phyloP scores from a whole-genome alignment of 345 rosid species.

The Clausena lansium region DNA sequence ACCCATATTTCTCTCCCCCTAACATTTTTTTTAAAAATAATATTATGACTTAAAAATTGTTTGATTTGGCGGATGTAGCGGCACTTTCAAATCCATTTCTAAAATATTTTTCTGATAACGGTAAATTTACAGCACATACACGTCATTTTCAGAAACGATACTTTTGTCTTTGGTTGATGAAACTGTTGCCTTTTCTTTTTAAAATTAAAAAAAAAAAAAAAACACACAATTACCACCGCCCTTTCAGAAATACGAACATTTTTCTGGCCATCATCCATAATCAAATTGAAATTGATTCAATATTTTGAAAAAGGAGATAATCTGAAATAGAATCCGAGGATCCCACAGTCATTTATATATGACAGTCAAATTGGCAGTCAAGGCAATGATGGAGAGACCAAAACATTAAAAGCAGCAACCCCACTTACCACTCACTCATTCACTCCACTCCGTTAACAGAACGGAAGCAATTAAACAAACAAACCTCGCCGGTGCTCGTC shows the following conservation, averaged over 20 bases:
- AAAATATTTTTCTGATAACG: not conserved
- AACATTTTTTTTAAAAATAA: no score
- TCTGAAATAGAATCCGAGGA: not conserved
- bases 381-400: slow-evolving; percentile 2
- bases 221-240: no score
- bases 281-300: no score
- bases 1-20: no score
- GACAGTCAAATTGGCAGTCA: slow-evolving; percentile 7
- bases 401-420: slow-evolving; percentile 16
- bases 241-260: no score
- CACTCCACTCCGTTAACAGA: slow-evolving; percentile 9
- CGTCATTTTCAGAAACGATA: not conserved
- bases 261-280: no score
- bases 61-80: not conserved
- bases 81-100: not conserved
- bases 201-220: no score
- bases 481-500: no score
- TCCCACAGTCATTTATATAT: not conserved
- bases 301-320: not conserved
- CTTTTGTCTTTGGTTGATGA: not conserved
- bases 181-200: not conserved
- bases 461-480: not conserved
- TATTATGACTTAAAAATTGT: not conserved
- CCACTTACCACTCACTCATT: not conserved
- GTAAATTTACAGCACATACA: not conserved